Conservation (phyloP, 495 filamentous ascomycete genomes). For the Hypoxylon subgilvum region DNA sequence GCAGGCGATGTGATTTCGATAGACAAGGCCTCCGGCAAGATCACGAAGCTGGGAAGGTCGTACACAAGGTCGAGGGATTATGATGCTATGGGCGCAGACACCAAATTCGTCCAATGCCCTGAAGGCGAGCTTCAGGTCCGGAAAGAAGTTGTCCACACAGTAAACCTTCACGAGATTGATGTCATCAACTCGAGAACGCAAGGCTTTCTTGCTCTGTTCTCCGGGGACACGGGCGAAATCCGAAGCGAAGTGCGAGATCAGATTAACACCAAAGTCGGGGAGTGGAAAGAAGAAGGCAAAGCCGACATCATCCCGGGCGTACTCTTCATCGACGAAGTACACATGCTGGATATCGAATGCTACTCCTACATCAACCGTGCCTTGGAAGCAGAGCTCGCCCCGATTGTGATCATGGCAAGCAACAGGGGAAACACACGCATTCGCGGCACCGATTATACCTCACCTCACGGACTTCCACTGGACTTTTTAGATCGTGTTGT, state of each 20-base stretch:
- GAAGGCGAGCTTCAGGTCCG: conserved; percentile 97
- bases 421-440: conserved; percentile 91
- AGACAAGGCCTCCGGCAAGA: conserved; percentile 96
- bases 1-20: conserved; percentile 98
- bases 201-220: conserved; percentile 94
- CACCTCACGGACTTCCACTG: conserved; percentile 89
- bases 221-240: conserved; percentile 97
- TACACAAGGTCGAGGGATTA: conserved; percentile 95
- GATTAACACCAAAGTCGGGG: conserved; percentile 96
- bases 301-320: conserved; percentile 97
- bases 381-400: conserved; percentile 88
- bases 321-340: conserved; percentile 97
- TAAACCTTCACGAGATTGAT: conserved; percentile 96
- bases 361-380: conserved; percentile 98
- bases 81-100: conserved; percentile 98
- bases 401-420: conserved; percentile 99
- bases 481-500: conserved; percentile 96
- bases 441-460: conserved; percentile 87
- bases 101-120: conserved; percentile 97
- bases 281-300: conserved; percentile 99
- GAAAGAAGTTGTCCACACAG: conserved; percentile 95
- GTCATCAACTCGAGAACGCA: conserved; percentile 98
- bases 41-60: conserved; percentile 94
- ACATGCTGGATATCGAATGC: conserved; percentile 99
- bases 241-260: conserved; percentile 95